Base-by-base conservation (phyloP, 805 yeast species). In the Schwanniomyces pseudopolymorphus region DNA sequence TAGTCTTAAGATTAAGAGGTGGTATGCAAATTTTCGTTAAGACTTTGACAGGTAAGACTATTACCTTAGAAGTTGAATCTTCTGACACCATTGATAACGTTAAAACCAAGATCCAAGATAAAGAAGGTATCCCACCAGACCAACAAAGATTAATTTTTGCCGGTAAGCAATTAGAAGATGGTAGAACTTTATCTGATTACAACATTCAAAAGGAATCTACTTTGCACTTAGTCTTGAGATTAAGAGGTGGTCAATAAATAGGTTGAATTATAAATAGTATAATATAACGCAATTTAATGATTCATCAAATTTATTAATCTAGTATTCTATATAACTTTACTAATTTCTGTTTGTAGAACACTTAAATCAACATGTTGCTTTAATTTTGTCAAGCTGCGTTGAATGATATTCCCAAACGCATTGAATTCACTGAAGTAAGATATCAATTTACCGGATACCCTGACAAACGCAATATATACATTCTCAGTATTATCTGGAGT, bases 61-160 rank as follows among this genome's bases (percentile, higher is more conserved):
- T 79, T 51, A 90, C 97, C 72, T 83, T 90, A 59, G 97, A 91
- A 80, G 97, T 89, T 60, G 97, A 90, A 79, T 89, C 97, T 56
- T 89, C 96, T 51, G 97, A 90, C 82, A 89, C 97, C 72, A 90
- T 90, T 78, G 97, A 91, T 87, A 90, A 90, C 71, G 97, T 90
- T 84, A 90, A 91, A 84, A 83, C 96, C 74, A 91, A 91, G 86
- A 91, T 90, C 77, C 96, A 89, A 80, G 96, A 92, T 85, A 91
- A 91, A 84, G 98, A 92, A 78, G 97, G 97, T 73, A 92, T 92
- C 63, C 98, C 98, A 76, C 97, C 98, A 70, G 97, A 92, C 79
- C 98, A 92, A 78, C 98, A 92, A 82, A 89, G 99, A 83, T 87
- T 94, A 70, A 92, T 92, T 84, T 92, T 94, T 72, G 98, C 98